Base-by-base conservation (phyloP, 148 eudicot species). In the Cornus suecica region DNA sequence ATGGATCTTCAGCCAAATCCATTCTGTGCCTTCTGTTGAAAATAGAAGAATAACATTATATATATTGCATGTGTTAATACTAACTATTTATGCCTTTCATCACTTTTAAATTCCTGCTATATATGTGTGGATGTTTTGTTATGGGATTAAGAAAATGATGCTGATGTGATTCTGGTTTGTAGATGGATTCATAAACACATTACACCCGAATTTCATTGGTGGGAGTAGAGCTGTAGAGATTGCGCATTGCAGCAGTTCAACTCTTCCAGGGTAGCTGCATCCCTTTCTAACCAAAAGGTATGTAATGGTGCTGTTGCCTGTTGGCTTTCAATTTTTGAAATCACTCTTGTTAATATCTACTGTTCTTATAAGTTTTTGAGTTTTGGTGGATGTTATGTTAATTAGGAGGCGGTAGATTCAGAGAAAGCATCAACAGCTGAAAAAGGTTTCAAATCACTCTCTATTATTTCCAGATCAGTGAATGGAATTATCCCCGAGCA, bases 171-270 rank as follows among this genome's bases (percentile, higher is more conserved):
- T 22, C 41, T 77, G 64, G 74, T 68, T 73, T 82, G 69, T 76
- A 94, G 98, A 90, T 94, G 94, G 98, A 94, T 84, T 94, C 83
- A 94, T 94, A 85, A 94, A 94, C 81, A 91, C 98, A 67, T 94
- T 97, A 64, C 97, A 94, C 73, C 87, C 92, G 66, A 88, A 86
- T 81, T 94, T 94, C 66, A 67, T 94, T 84, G 98, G 98, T 80
- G 98, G 98, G 67, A 93, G 91, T 72, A 91, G 84, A 84, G 98
- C 98, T 73, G 93, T 94, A 26, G 98, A 91, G 81, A 48, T 84
- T 66, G 97, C n/a, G n/a, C 97, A 69, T 78, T 87, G 70, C 89
- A 90, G 37, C 87, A 87, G 68, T 54, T 83, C 45, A 91, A 87
- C 80, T 82, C 92, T 66, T 79, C 85, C 24, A 91, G 89, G 77